Conservation (phyloP, 2,329 filamentous ascomycete genomes). For the Alternaria consortialis region DNA sequence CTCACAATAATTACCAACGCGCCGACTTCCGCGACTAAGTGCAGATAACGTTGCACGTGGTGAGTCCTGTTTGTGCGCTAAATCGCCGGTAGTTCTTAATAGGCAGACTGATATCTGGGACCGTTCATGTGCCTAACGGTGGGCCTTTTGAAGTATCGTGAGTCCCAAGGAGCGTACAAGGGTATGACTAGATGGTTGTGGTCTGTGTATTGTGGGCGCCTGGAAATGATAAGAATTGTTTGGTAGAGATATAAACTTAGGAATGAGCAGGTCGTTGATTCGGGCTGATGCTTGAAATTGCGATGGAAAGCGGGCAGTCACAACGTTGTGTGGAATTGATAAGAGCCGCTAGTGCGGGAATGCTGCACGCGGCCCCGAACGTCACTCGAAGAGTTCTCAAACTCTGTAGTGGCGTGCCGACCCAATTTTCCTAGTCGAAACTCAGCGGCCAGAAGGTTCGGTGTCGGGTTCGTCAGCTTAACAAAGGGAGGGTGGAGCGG, state of each 20-base stretch:
- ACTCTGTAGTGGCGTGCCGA: conserved; percentile 27
- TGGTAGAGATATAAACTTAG: not conserved
- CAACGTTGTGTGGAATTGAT: conserved; percentile 27
- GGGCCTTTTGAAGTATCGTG: conserved; percentile 26
- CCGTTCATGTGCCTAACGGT: conserved; percentile 27
- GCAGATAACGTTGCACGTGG: conserved; percentile 26
- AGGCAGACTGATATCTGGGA: conserved; percentile 19
- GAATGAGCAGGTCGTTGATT: not conserved
- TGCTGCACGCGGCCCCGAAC: conserved; percentile 22
- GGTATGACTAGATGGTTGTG: conserved; percentile 29
- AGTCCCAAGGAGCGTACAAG: conserved; percentile 27
- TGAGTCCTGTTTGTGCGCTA: conserved; percentile 21
- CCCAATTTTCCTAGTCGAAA: conserved; percentile 36
- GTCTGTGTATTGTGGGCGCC: conserved; percentile 10
- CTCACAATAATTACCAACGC: conserved; percentile 24
- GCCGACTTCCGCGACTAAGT: conserved; percentile 24
- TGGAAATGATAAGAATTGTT: not conserved
- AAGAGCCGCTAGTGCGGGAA: conserved; percentile 28
- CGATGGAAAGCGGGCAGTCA: conserved; percentile 9
- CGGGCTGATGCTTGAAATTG: conserved; percentile 1
- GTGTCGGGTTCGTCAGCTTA: conserved; percentile 34
- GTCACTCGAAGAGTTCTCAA: conserved; percentile 24
- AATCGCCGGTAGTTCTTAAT: conserved; percentile 22
- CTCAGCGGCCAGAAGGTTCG: conserved; percentile 46
- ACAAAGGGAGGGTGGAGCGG: conserved; percentile 37